These are phyloP conservation scores for Saturnispora zaruensis DNA, from an alignment of 805 yeast genomes.

Conservation along the genomic window DNA sequence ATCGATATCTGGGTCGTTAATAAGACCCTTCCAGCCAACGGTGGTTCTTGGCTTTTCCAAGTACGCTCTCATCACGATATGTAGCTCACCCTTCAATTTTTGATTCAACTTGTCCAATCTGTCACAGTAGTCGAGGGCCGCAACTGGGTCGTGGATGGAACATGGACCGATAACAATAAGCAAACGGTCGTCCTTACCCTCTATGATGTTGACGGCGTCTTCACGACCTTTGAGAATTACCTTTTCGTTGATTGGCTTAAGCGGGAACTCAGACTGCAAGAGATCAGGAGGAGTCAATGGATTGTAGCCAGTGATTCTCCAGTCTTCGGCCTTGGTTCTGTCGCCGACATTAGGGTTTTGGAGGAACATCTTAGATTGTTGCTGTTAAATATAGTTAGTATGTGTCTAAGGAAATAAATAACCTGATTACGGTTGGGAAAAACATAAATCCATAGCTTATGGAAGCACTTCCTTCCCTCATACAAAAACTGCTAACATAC, in stretches of 20 bases:
- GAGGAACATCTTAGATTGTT: constrained; percentile 57
- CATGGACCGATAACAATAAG: constrained; percentile 94
- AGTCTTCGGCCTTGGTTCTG: constrained; percentile 65
- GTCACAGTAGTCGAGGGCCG: constrained; percentile 83
- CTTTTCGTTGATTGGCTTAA: constrained; percentile 48
- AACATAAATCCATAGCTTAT: no score
- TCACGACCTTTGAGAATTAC: constrained; percentile 71
- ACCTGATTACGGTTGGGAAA: no score
- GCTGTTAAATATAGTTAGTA: constrained; percentile 4
- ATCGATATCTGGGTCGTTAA: constrained; percentile 94
- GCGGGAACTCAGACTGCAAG: constrained; percentile 76
- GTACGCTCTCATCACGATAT: constrained; percentile 94
- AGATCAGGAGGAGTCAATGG: constrained; percentile 94
- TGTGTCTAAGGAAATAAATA: no score
- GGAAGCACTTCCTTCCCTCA: neutral
- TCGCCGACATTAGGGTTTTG: constrained; percentile 81
- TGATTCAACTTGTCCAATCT: constrained; percentile 51
- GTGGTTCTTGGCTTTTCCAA: constrained; percentile 97
- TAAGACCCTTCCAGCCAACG: constrained; percentile 98
- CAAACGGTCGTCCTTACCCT: constrained; percentile 80
- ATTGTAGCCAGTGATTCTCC: constrained; percentile 82
- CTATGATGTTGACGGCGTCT: constrained; percentile 59
- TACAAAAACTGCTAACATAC: neutral
- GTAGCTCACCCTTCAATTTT: constrained; percentile 62
- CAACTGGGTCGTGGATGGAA: constrained; percentile 88